phyloP scores from a whole-genome alignment of 345 rosid genomes.

The Citrus cavaleriei region DNA sequence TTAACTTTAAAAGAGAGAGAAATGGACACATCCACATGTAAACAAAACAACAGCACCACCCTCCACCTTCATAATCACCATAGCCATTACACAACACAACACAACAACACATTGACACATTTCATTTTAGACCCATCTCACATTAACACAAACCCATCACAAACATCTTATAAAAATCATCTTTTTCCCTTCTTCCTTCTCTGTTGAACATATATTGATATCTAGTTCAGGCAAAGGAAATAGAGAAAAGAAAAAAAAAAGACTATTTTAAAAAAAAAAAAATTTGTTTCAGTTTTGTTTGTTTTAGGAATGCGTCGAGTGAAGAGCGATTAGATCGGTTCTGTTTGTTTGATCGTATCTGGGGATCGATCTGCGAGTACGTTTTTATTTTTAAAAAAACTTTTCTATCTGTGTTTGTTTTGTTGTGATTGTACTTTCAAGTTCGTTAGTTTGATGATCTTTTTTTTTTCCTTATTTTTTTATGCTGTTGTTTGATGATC shows the following conservation, averaged over 20 bases:
- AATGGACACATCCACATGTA: background rate
- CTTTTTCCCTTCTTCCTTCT: background rate
- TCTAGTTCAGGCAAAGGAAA: background rate
- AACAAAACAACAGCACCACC: background rate
- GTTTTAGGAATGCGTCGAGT: background rate
- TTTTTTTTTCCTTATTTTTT: constrained; percentile 9
- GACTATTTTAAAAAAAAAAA: no score
- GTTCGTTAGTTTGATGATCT: constrained; percentile 31
- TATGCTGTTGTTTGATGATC: constrained; percentile 28
- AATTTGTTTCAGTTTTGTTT: background rate
- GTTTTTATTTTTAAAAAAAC: constrained; percentile 11
- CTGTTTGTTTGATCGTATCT: constrained; percentile 9
- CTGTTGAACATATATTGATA: background rate
- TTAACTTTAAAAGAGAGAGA: background rate
- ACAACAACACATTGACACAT: constrained; percentile 1
- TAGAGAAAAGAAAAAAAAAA: background rate
- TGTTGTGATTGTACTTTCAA: constrained; percentile 12
- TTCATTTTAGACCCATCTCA: background rate
- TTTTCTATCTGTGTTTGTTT: constrained; percentile 10
- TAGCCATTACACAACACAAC: background rate
- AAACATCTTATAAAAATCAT: background rate
- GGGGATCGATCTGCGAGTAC: constrained; percentile 57
- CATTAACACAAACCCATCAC: background rate
- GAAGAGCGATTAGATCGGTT: constrained; percentile 25
- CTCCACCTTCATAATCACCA: background rate